These are phyloP conservation scores for Phytophthora agathidicida DNA, from an alignment of 352 stramenopile species.

Conservation along the genomic window DNA sequence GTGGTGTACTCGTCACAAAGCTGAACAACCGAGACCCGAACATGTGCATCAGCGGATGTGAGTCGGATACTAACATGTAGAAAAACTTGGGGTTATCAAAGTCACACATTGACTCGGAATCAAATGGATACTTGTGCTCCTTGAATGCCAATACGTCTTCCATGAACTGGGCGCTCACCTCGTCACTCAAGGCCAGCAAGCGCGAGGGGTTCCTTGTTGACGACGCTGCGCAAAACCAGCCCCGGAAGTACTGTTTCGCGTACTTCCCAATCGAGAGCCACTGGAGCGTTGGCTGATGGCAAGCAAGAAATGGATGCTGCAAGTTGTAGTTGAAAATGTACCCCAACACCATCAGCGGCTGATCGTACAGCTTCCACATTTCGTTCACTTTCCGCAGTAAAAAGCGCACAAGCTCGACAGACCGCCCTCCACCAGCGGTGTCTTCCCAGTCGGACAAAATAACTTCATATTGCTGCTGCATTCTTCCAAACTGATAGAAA, in stretches of 20 bases:
- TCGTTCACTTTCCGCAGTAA: conserved; percentile 64
- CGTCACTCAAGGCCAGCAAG: conserved; percentile 50
- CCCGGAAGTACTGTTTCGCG: conserved; percentile 75
- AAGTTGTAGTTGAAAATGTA: conserved; percentile 85
- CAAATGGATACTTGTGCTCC: conserved; percentile 79
- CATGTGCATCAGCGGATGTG: conserved; percentile 75
- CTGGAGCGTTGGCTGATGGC: conserved; percentile 59
- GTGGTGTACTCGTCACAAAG: conserved; percentile 63
- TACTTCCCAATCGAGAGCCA: conserved; percentile 82
- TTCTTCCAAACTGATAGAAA: conserved; percentile 81
- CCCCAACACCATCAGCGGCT: conserved; percentile 68
- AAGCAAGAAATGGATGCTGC: conserved; percentile 47
- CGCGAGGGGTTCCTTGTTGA: conserved; percentile 32
- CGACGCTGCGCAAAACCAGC: conserved; percentile 66
- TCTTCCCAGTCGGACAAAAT: conserved; percentile 81
- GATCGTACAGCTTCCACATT: conserved; percentile 81
- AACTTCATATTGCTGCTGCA: conserved; percentile 74
- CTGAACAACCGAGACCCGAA: conserved; percentile 79
- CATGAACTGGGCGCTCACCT: conserved; percentile 66
- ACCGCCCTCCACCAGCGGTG: conserved; percentile 47
- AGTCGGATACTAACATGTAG: conserved; percentile 80
- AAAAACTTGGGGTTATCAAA: conserved; percentile 79
- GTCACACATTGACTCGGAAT: conserved; percentile 72
- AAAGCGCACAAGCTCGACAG: conserved; percentile 62
- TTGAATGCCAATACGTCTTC: conserved; percentile 80